phyloP scores from a whole-genome alignment of 768 basidiomycete species.

The Saitozyma sp. region DNA sequence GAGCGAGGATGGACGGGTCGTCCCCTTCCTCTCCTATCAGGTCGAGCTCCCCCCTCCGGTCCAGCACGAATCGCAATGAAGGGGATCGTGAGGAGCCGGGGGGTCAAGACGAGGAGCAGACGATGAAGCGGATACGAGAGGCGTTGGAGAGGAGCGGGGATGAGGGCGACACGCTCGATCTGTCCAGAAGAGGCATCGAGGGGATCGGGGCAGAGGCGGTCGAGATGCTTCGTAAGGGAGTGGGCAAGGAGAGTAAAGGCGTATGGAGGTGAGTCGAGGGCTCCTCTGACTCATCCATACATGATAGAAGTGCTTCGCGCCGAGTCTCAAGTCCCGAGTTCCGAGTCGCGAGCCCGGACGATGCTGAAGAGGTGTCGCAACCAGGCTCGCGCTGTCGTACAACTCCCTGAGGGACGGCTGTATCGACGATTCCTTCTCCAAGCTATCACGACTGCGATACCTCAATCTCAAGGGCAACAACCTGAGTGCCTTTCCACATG shows the following conservation, averaged over 20 bases:
- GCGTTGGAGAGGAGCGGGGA: conserved; percentile 57
- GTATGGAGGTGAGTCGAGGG: conserved; percentile 33
- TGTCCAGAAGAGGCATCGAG: conserved; percentile 74
- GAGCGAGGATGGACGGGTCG: conserved; percentile 3
- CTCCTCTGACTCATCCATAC: not conserved
- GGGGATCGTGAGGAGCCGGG: conserved; percentile 2
- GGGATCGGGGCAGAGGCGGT: conserved; percentile 75
- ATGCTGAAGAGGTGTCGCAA: not conserved
- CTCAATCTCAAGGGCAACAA: conserved; percentile 61
- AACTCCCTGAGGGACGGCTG: conserved; percentile 72
- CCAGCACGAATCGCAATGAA: not conserved
- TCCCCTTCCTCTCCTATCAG: not conserved
- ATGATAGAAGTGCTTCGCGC: no score
- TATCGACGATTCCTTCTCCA: conserved; percentile 42
- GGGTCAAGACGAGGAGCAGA: conserved; percentile 15
- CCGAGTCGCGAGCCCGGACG: not conserved
- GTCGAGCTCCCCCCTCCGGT: not conserved
- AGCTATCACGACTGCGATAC: conserved; percentile 47
- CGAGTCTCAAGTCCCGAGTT: not conserved
- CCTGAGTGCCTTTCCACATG: conserved; percentile 78
- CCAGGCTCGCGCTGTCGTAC: conserved; percentile 79
- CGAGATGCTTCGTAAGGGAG: conserved; percentile 70
- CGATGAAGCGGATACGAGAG: conserved; percentile 21
- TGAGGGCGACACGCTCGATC: conserved; percentile 76
- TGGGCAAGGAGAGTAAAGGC: conserved; percentile 56